Base-by-base conservation (phyloP, 2,329 filamentous ascomycete genomes). In the Penicillium capsulatum region DNA sequence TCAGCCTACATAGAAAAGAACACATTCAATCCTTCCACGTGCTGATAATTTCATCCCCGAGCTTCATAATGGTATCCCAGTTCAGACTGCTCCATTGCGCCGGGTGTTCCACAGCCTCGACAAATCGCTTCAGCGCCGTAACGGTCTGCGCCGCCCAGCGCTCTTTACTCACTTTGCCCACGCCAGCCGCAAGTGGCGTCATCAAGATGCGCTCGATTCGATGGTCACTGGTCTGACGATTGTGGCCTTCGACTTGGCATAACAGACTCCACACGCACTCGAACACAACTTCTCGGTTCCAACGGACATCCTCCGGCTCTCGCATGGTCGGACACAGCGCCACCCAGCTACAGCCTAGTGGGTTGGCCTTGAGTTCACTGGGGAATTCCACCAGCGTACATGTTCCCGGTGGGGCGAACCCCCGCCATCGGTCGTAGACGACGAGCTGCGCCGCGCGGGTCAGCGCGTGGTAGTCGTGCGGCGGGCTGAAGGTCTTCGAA, bases 311-410 rank as follows among this genome's bases (percentile, higher is more conserved):
- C 3, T 59, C 45, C 0, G 74, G 74, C 20, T 65, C 53, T 13
- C 72, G 62, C 75, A 77, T 78, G 0, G 74, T 77, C 16, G 75
- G 75, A 51, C 73, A 77, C 1, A 78, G 57, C 3, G 69, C 72
- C 1, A 78, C 44, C 42, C 67, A 71, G 2, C 52, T 58, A 10
- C 68, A 71, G 0, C 64, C 67, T 60, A 68, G 72, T 1, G 51
- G 41, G 34, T 73, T 72, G 10, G 47, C 50, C 10, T 63, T 45
- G 17, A 71, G 64, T n/a, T 60, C 58, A 2, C 53, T 52, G 0
- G 71, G 71, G 7, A 76, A 67, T 8, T 57, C 51, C 3, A 77
- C 64, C 1, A 76, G 49, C 1, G 72, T 74, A 40, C 74, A 77
- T 0, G 68, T 65, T 0, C 75, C 73, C 0, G 73, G 73, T 0